These are phyloP conservation scores for Penicillium sp. DNA, from an alignment of 2,329 filamentous ascomycete genomes.

Conservation along the genomic window DNA sequence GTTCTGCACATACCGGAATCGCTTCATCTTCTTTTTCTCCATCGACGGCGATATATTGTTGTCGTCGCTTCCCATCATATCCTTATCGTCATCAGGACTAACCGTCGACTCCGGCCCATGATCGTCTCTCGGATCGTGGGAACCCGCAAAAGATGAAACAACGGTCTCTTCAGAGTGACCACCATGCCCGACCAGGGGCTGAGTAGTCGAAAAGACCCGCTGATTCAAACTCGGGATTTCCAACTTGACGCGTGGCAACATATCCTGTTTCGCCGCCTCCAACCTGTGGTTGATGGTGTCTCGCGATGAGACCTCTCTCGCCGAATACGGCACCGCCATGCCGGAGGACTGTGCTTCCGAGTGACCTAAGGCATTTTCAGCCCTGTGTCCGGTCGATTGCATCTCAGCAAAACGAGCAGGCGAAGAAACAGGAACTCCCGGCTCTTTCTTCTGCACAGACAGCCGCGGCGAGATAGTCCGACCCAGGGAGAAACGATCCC, in stretches of 20 bases:
- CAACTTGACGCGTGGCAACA: conserved; percentile 27
- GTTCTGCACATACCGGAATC: conserved; percentile 40
- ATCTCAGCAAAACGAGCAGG: conserved; percentile 23
- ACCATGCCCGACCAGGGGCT: conserved; percentile 17
- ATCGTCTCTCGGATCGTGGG: conserved; percentile 17
- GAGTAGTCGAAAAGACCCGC: conserved; percentile 16
- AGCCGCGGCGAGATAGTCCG: conserved; percentile 23
- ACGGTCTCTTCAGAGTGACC: conserved; percentile 15
- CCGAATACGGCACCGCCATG: conserved; percentile 16
- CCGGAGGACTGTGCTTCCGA: conserved; percentile 10
- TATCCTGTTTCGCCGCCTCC: conserved; percentile 18
- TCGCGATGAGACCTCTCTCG: conserved; percentile 21
- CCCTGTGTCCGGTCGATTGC: conserved; percentile 28
- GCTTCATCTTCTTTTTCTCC: conserved; percentile 48
- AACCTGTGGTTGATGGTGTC: conserved; percentile 16
- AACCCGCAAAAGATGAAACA: conserved; percentile 11
- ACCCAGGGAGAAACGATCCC: conserved; percentile 26
- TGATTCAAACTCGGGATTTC: conserved; percentile 28
- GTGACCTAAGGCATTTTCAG: conserved; percentile 31
- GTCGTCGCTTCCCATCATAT: conserved; percentile 30
- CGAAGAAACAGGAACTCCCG: conserved; percentile 13
- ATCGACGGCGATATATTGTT: conserved; percentile 27
- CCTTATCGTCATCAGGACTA: conserved; percentile 34
- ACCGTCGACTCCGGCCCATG: conserved; percentile 23
- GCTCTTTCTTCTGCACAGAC: conserved; percentile 24